Conservation (phyloP, 768 basidiomycete genomes). For the Leucosporidium yakuticum region DNA sequence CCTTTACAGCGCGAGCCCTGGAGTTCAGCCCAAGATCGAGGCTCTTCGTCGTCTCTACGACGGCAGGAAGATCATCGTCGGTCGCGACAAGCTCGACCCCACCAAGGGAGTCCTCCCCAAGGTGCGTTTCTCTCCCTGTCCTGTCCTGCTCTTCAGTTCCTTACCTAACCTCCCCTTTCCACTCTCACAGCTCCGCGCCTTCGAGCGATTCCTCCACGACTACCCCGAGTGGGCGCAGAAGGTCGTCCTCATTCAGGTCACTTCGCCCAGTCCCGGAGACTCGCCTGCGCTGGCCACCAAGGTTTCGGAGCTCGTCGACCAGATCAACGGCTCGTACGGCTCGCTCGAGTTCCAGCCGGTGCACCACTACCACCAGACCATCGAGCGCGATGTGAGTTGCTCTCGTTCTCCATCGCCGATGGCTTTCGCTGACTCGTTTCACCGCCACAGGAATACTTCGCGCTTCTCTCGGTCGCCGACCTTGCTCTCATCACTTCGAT, state of each 20-base stretch:
- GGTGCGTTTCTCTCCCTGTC: constrained; percentile 47
- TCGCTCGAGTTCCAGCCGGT: constrained; percentile 91
- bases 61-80: constrained; percentile 97
- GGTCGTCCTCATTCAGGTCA: constrained; percentile 67
- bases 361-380: constrained; percentile 95
- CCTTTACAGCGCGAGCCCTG: constrained; percentile 44
- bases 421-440: neutral
- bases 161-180: neutral
- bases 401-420: neutral
- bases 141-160: neutral
- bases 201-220: constrained; percentile 84
- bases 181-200: constrained; percentile 68
- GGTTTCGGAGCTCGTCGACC: constrained; percentile 85
- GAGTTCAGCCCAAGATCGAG: constrained; percentile 82
- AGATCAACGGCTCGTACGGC: constrained; percentile 90
- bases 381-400: constrained; percentile 52
- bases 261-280: constrained; percentile 84
- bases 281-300: constrained; percentile 88
- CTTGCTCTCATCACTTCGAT: constrained; percentile 91
- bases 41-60: constrained; percentile 77
- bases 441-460: constrained; percentile 89
- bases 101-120: constrained; percentile 98
- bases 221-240: constrained; percentile 77
- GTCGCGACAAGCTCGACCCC: constrained; percentile 95
- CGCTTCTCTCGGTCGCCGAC: constrained; percentile 84